A percentile compares a stretch with the other conserved stretches of the same genome.
phyloP scores from a whole-genome alignment of 805 yeast genomes.

The Myxozyma mucilagina region DNA sequence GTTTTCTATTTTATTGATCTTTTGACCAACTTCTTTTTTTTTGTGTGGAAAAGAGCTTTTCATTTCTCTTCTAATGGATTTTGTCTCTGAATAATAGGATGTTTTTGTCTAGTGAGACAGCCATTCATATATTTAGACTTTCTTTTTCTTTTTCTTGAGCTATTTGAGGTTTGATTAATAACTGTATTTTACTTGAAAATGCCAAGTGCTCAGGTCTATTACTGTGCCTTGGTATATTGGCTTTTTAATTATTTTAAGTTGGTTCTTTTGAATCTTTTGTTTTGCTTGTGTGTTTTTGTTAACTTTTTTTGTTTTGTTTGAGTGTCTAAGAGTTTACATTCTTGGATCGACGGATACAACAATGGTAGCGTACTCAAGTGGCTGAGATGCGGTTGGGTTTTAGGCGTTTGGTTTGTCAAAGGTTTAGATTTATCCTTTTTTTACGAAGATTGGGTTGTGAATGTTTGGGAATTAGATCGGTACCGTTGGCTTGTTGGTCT shows the following conservation, averaged over 20 bases:
- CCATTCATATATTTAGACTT: background rate
- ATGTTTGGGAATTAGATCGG: background rate
- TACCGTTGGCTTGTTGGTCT: background rate
- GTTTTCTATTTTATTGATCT: background rate
- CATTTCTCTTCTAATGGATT: slow-evolving; percentile 1
- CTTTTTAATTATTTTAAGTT: no score
- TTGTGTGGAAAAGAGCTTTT: background rate
- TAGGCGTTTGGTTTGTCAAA: background rate
- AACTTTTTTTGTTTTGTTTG: background rate
- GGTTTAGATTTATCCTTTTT: background rate
- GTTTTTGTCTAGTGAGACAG: background rate
- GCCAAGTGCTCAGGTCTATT: background rate
- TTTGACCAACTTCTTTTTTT: background rate
- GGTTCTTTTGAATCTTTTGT: slow-evolving; percentile 6
- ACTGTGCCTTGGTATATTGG: background rate
- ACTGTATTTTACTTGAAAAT: background rate
- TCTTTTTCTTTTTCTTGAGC: background rate
- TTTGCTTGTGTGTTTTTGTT: background rate
- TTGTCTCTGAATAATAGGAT: background rate
- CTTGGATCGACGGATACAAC: background rate
- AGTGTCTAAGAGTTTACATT: background rate
- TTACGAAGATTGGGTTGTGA: background rate
- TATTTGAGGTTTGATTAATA: background rate
- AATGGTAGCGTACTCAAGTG: no score
- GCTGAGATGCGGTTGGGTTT: background rate